Evolutionary conservation across 2,329 filamentous ascomycete species (phyloP), one percentile per base, ranked within the genome.

Genomic region (Fusarium sp.): DNA sequence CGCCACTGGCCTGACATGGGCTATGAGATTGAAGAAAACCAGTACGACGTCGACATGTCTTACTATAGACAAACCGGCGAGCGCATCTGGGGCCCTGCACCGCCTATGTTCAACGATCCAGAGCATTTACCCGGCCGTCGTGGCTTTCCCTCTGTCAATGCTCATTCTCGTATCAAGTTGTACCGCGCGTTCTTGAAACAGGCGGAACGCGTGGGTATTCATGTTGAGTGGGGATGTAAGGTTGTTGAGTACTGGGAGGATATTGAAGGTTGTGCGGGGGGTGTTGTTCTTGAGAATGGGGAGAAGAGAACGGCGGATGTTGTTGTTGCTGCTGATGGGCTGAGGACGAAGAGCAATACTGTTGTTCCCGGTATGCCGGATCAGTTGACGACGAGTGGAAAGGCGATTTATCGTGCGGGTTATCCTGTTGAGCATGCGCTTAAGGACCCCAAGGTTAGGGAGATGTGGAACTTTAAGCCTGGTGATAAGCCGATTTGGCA

Each of bases 391-490:
- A 60, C 53, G 0, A 71, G 69, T 22, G 69, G 69, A 5, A 71
- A 72, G n/a, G 69, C 69, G 1, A 71, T 71, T 9, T 71, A 71
- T 17, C 41, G 69, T 1, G 69, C 69, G 1, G 69, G 69, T 0
- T 71, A 72, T 35, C 69, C 69, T 1, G 45, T 71, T 12, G 69
- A 71, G 9, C 25, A 71, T 22, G 69, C 69, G 1, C n/a, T 71
- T 4, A 65, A 45, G n/a, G 69, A 71, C 4, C 64, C 69, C 9
- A 45, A 39, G 10, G 69, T 72, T 1, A 10, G 42, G 5, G 68
- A 71, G 58, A 71, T 72, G 69, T 71, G 69, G 69, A 57, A 71
- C 5, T 71, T 71, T 17, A 44, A 72, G 9, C 69, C 69, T 7
- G 33, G 29, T 0, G 54, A 55, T 3, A 70, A 72, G 25, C 69